phyloP scores from a whole-genome alignment of 202 grass and related monocot genomes.

The Dendrocalamus latiflorus region DNA sequence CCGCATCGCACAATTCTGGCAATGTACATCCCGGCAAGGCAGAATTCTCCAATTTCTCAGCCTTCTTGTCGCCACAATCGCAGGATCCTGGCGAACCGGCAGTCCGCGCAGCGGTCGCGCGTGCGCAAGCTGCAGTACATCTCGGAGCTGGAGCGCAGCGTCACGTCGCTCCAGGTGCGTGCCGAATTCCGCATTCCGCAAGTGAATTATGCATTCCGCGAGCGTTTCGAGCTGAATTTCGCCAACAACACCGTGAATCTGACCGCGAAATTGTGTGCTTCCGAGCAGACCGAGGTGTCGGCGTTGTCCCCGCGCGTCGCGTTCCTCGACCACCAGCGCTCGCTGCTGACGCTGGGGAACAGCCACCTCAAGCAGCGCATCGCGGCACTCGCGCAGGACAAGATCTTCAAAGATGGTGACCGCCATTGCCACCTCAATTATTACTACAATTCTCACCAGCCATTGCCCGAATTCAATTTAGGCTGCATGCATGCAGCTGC shows the following conservation, averaged over 20 bases:
- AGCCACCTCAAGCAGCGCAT: conserved; percentile 91
- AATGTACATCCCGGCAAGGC: background rate
- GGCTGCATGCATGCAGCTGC: background rate
- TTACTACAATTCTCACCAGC: background rate
- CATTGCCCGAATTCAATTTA: background rate
- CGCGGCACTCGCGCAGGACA: conserved; percentile 84
- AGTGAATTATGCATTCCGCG: background rate
- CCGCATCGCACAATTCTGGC: background rate
- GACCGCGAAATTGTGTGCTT: background rate
- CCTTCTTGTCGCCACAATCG: background rate
- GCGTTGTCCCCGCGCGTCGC: conserved; percentile 79
- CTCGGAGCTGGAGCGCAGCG: conserved; percentile 83
- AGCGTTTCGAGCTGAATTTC: background rate
- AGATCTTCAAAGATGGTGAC: conserved; percentile 92
- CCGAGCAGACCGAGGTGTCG: conserved; percentile 68
- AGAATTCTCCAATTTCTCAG: background rate
- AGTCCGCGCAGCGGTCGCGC: conserved; percentile 92
- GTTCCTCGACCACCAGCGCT: conserved; percentile 91
- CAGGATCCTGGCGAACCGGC: conserved; percentile 90
- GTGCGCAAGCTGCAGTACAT: conserved; percentile 98
- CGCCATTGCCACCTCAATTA: conserved; percentile 2
- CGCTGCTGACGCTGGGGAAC: conserved; percentile 84
- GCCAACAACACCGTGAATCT: background rate
- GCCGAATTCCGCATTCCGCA: background rate
- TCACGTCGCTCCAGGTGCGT: conserved; percentile 74